Conservation (phyloP, 108 stramenopile species). For the Discostella pseudostelligera region DNA sequence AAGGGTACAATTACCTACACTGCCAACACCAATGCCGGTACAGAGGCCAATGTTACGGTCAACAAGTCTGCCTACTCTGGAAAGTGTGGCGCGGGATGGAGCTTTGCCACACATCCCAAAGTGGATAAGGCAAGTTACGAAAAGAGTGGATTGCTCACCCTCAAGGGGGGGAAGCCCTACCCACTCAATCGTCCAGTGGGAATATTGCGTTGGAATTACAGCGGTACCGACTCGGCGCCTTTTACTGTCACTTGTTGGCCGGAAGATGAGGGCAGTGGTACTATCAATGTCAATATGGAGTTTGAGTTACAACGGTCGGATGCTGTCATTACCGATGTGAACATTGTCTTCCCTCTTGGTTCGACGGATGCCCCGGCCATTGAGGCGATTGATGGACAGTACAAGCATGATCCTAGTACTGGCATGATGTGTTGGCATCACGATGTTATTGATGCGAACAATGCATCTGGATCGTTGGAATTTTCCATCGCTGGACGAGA, state of each 20-base stretch:
- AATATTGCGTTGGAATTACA: slow-evolving; percentile 91
- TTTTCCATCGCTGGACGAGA: slow-evolving; percentile 84
- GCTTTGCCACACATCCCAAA: slow-evolving; percentile 97
- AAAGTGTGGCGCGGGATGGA: slow-evolving; percentile 60
- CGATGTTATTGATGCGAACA: slow-evolving; percentile 86
- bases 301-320: slow-evolving; percentile 83
- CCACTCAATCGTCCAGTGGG: slow-evolving; percentile 92
- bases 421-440: slow-evolving; percentile 96
- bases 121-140: slow-evolving; percentile 93
- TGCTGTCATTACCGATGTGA: slow-evolving; percentile 89
- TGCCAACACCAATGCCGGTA: slow-evolving; percentile 92
- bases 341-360: slow-evolving; percentile 92
- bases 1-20: slow-evolving; percentile 97
- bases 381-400: slow-evolving; percentile 86
- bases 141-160: slow-evolving; percentile 75
- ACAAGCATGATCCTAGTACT: slow-evolving; percentile 89
- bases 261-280: slow-evolving; percentile 91
- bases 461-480: slow-evolving; percentile 88
- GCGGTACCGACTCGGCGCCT: slow-evolving; percentile 88
- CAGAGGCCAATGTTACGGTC: slow-evolving; percentile 79
- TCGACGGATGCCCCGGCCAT: slow-evolving; percentile 83
- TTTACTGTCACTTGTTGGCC: slow-evolving; percentile 99
- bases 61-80: slow-evolving; percentile 72
- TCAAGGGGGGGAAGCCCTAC: slow-evolving; percentile 94
- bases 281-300: slow-evolving; percentile 96